A percentile compares a stretch with the other conserved stretches of the same genome.
phyloP scores from a whole-genome alignment of 1,139 yeast genomes.

The Pichia kudriavzevii region DNA sequence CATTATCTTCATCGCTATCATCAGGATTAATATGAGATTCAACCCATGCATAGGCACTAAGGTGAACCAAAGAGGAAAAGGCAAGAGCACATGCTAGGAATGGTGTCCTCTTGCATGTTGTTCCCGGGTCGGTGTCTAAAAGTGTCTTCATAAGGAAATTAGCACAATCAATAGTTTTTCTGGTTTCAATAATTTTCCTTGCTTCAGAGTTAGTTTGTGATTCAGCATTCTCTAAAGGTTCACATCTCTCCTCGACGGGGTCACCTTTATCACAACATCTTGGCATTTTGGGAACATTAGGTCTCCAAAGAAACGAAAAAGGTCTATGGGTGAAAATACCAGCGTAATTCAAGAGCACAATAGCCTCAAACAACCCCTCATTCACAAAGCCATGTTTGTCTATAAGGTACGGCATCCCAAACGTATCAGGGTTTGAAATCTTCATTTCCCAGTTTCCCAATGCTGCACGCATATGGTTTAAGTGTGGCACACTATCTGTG shows the following conservation, averaged over 20 bases:
- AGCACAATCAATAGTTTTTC: slow-evolving; percentile 46
- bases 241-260: slow-evolving; percentile 18
- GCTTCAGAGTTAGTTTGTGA: slow-evolving; percentile 27
- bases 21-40: slow-evolving; percentile 28
- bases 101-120: slow-evolving; percentile 38
- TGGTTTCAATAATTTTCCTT: slow-evolving; percentile 40
- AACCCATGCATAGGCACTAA: slow-evolving; percentile 44
- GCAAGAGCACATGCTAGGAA: slow-evolving; percentile 46
- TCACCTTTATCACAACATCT: slow-evolving; percentile 30
- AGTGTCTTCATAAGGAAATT: slow-evolving; percentile 38
- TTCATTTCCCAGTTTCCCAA: slow-evolving; percentile 43
- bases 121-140: slow-evolving; percentile 38
- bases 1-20: slow-evolving; percentile 13
- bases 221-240: slow-evolving; percentile 24
- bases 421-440: slow-evolving; percentile 36
- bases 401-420: slow-evolving; percentile 36
- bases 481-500: slow-evolving; percentile 31
- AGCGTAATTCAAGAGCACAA: slow-evolving; percentile 40
- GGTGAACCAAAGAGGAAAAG: slow-evolving; percentile 40
- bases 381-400: slow-evolving; percentile 37
- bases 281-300: slow-evolving; percentile 38
- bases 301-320: slow-evolving; percentile 42
- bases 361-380: slow-evolving; percentile 45
- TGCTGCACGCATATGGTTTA: slow-evolving; percentile 35
- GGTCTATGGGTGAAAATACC: slow-evolving; percentile 46